Base-by-base conservation (phyloP, 2,329 filamentous ascomycete genomes). In the Waltergamsia citrina region DNA sequence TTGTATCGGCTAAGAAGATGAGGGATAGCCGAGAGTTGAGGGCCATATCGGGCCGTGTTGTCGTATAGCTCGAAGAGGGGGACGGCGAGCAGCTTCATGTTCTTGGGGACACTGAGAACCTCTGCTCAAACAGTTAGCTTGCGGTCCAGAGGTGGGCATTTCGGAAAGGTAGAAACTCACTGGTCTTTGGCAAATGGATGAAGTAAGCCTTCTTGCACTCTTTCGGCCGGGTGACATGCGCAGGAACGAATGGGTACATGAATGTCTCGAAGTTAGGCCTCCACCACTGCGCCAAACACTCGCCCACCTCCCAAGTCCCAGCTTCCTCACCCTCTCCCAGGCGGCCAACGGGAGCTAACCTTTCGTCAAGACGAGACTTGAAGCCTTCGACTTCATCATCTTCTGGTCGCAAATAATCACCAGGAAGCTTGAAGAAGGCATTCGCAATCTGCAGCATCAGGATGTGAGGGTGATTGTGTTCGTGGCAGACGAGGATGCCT, bases 141-240 rank as follows among this genome's bases (percentile, higher is more conserved):
- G 22, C 33, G n/a, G n/a, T n/a, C n/a, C n/a, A n/a, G 32, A 34
- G 41, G 28, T 24, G 22, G 8, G 22, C 22, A 24, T n/a, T 8
- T 24, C 35, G 33, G 19, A 5, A 17, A 6, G 8, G 17, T 15
- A n/a, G 29, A 38, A 21, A 59, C 77, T 40, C 71, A 94, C 87
- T 96, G 48, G 81, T 87, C 58, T 87, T 78, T 0, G 92, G 92
- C 19, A 98, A 68, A 56, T 94, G 85, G 44, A 98, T 94, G 41
- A 96, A 87, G 61, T 96, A 98, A 27, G 96, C 71, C 71, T 98
- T 98, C 70, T 98, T 98, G 67, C 90, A 94, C 66, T 98, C 92
- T 67, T 98, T 98, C 7, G 92, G 92, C 34, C 92, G 72, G 14
- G 90, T 95, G 41, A 95, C 86, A 62, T 98, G 92, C 14, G 88